Percentiles rank a stretch among this genome's conserved stretches.
These are phyloP conservation scores for Parsonsia alboflavescens DNA, from an alignment of 257 asterid species.

Conservation along the genomic window DNA sequence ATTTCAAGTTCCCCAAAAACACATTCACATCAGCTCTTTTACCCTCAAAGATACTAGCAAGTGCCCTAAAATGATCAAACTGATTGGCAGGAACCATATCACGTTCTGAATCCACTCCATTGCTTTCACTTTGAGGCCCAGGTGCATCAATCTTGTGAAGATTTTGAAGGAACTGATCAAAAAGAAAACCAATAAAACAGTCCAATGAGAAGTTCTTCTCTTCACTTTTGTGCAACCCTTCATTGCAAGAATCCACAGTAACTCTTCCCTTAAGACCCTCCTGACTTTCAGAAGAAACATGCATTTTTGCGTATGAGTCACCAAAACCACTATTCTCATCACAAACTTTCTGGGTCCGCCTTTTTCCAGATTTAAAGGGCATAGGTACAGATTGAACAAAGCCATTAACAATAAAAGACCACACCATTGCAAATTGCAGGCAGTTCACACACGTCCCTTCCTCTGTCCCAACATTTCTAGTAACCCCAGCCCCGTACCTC, in stretches of 20 bases:
- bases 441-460: conserved; percentile 46
- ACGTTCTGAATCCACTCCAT: conserved; percentile 25
- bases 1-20: conserved; percentile 65
- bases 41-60: conserved; percentile 64
- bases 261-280: conserved; percentile 23
- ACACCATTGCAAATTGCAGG: conserved; percentile 58
- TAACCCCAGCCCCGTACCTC: conserved; percentile 33
- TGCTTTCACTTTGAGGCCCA: conserved; percentile 42
- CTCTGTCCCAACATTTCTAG: conserved; percentile 34
- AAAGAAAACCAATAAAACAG: conserved; percentile 56
- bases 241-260: conserved; percentile 15
- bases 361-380: conserved; percentile 56
- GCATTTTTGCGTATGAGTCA: conserved; percentile 24
- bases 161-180: conserved; percentile 61
- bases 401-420: conserved; percentile 58
- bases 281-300: conserved; percentile 25
- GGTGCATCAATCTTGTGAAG: conserved; percentile 58
- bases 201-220: conserved; percentile 59
- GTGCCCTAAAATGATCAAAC: conserved; percentile 54
- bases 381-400: conserved; percentile 69
- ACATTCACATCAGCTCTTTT: conserved; percentile 81
- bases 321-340: conserved; percentile 24
- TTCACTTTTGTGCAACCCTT: conserved; percentile 35
- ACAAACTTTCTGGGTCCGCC: conserved; percentile 37
- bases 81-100: conserved; percentile 28